Conservation (phyloP, 2,329 filamentous ascomycete genomes). For the Stachybotrys elegans region DNA sequence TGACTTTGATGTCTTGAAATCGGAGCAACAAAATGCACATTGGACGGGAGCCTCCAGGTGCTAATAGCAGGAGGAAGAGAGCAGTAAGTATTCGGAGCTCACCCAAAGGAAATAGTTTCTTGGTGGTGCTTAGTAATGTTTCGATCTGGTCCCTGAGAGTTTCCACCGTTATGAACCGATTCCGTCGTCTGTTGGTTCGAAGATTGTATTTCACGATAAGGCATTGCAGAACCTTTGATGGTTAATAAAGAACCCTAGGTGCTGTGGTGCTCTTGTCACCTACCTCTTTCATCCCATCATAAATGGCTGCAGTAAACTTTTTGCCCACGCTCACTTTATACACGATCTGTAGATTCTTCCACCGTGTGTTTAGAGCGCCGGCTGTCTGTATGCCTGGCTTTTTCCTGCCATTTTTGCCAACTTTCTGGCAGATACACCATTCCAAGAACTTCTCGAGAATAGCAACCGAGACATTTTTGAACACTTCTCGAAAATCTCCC, state of each 20-base stretch:
- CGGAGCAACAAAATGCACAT: conserved; percentile 11
- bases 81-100: conserved; percentile 15
- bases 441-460: conserved; percentile 12
- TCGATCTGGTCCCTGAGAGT: conserved; percentile 17
- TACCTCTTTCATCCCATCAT: conserved; percentile 12
- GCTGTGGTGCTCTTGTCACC: no score
- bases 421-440: conserved; percentile 11
- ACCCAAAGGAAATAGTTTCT: conserved; percentile 17
- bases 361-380: conserved; percentile 19
- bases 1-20: conserved; percentile 11
- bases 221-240: conserved; percentile 14
- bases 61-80: conserved; percentile 17
- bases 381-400: conserved; percentile 11
- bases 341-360: conserved; percentile 20
- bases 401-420: conserved; percentile 9
- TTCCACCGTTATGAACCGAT: conserved; percentile 17
- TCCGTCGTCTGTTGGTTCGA: conserved; percentile 13
- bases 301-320: conserved; percentile 12
- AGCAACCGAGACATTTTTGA: neutral
- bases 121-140: conserved; percentile 18
- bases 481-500: neutral
- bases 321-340: conserved; percentile 13
- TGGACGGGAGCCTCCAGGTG: conserved; percentile 10
- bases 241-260: neutral
- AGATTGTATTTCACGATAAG: conserved; percentile 15